Evolutionary conservation across 1,139 yeast species (phyloP), one percentile per base, ranked within the genome.

Genomic region (Scheffersomyces cryptocercus): DNA sequence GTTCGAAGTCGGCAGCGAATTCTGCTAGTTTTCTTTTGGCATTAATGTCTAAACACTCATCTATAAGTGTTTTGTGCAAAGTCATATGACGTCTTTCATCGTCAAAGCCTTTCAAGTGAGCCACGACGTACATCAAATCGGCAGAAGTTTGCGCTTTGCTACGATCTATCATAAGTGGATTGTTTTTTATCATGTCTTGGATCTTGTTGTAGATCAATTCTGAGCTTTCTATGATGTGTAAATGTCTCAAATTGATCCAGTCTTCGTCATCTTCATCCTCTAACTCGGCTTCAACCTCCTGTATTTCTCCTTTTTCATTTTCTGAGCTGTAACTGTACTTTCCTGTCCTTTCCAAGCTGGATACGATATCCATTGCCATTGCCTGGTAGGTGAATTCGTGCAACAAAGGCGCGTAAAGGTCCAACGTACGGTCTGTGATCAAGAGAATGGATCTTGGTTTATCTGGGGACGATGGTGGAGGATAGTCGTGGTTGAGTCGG

Each of bases 381-480:
- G 97, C 93, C 64, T 93, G 96, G 63, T 90, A 95, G n/a, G 86
- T 81, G 64, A 91, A 89, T 61, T 90, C 97, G 63, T 93, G 99
- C 43, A 91, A 65, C 39, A 95, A 62, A 0, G 98, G 97, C 3
- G 96, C 88, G 57, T 81, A 80, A 45, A 87, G 72, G 62, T 95
- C 99, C 60, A 90, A 62, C 0, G 96, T 77, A 49, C 99, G 75
- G 64, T 93, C 99, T 5, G 88, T 72, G 29, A 93, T 81, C 40
- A 93, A 64, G 53, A 91, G 75, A 1, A 88, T 75, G 0, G 97
- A 80, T 52, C 96, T 75, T 12, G 88, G 88, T 51, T 85, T 72
- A 39, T 75, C 71, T 38, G 77, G 75, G 12, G 70, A 68, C 2
- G 77, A 72, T 0, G 82, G 81, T 1, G 86, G 84, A 9, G 79